These are phyloP conservation scores for Pseudohyphozyma bogoriensis DNA, from an alignment of 768 basidiomycete species.

Conservation along the genomic window DNA sequence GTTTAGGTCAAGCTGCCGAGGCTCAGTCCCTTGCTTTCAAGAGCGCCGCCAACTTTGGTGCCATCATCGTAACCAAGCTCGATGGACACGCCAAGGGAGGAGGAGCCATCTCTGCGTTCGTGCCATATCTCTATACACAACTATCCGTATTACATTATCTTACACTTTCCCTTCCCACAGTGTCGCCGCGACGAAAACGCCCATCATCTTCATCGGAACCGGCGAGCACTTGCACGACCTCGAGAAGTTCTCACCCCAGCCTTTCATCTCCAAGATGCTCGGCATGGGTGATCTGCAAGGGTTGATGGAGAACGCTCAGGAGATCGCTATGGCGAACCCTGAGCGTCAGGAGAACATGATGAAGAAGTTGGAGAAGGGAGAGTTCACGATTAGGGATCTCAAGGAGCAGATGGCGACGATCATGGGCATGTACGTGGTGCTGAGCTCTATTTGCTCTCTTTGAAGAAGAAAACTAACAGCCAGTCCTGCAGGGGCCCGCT, in stretches of 20 bases:
- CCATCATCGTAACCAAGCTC: slow-evolving; percentile 99
- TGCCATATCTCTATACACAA: slow-evolving; percentile 13
- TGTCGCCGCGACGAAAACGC: slow-evolving; percentile 96
- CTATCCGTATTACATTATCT: not conserved
- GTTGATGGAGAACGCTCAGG: slow-evolving; percentile 97
- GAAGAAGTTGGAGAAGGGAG: slow-evolving; percentile 94
- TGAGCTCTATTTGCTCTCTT: slow-evolving; percentile 1
- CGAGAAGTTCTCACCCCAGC: slow-evolving; percentile 87
- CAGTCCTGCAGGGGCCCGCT: slow-evolving; percentile 94
- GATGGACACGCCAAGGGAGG: slow-evolving; percentile 99
- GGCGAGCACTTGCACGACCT: slow-evolving; percentile 97
- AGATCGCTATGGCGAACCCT: slow-evolving; percentile 65
- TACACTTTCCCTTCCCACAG: slow-evolving; percentile 41
- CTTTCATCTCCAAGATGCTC: slow-evolving; percentile 91
- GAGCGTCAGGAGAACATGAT: slow-evolving; percentile 97
- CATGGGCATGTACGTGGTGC: slow-evolving; percentile 78
- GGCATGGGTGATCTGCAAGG: slow-evolving; percentile 96
- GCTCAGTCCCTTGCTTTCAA: slow-evolving; percentile 95
- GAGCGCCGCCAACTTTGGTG: slow-evolving; percentile 92
- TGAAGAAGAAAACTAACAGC: not conserved
- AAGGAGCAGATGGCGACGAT: slow-evolving; percentile 93
- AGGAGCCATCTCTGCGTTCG: slow-evolving; percentile 96
- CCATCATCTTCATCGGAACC: slow-evolving; percentile 95
- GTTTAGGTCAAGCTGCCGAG: slow-evolving; percentile 86
- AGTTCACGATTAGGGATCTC: slow-evolving; percentile 94